Evolutionary conservation across 768 basidiomycete species (phyloP).

Genomic region (Russula emetica): DNA sequence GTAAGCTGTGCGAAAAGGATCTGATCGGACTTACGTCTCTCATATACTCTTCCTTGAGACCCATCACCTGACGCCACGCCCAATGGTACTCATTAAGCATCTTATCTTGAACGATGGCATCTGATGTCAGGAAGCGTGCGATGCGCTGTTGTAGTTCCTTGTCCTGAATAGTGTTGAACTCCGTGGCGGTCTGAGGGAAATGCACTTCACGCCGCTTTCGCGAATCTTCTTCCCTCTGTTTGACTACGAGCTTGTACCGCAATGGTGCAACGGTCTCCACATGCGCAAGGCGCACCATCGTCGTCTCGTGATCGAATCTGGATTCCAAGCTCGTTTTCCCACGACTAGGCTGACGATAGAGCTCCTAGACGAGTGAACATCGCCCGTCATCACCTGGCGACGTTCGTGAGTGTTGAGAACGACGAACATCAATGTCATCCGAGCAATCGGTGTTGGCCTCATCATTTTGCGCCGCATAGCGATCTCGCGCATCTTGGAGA

Average conservation of each 20-base stretch:
- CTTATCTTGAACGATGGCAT: constrained; percentile 22
- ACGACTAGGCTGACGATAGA: constrained; percentile 10
- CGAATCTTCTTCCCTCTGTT: constrained; percentile 19
- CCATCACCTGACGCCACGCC: constrained; percentile 19
- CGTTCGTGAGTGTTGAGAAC: background rate
- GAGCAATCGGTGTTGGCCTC: constrained; percentile 13
- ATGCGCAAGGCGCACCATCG: constrained; percentile 18
- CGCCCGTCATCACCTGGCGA: background rate
- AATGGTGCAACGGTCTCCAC: constrained; percentile 17
- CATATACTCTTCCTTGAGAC: constrained; percentile 20
- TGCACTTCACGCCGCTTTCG: constrained; percentile 23
- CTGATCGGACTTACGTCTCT: constrained; percentile 23
- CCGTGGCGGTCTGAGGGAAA: constrained; percentile 22
- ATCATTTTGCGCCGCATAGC: constrained; percentile 25
- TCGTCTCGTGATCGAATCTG: constrained; percentile 18
- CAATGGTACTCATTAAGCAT: constrained; percentile 22
- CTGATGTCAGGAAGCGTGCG: constrained; percentile 25
- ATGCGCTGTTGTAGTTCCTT: constrained; percentile 25
- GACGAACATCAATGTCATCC: constrained; percentile 12
- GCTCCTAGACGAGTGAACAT: background rate
- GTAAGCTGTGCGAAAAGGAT: constrained; percentile 9
- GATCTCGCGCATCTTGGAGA: constrained; percentile 35
- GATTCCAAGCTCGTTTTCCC: constrained; percentile 13
- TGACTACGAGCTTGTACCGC: background rate
- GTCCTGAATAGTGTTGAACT: constrained; percentile 22